These are phyloP conservation scores for Penicillium lividum DNA, from an alignment of 495 filamentous ascomycete species.

Conservation along the genomic window DNA sequence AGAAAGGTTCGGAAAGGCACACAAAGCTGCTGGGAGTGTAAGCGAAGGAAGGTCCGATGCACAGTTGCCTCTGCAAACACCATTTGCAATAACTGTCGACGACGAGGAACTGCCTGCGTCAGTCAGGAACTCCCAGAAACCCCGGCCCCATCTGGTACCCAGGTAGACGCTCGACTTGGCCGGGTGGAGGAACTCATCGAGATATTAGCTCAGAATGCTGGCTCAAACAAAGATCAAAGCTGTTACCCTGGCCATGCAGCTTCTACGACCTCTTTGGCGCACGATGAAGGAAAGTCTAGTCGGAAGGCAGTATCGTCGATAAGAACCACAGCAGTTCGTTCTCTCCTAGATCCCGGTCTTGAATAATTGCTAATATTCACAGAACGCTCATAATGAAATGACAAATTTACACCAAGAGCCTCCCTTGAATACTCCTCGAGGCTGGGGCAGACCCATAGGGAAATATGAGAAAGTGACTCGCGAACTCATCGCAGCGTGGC, in stretches of 20 bases:
- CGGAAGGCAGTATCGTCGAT: neutral
- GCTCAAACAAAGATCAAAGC: too few relatives aligned
- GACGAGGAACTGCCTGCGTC: slow-evolving; percentile 38
- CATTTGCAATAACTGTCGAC: slow-evolving; percentile 43
- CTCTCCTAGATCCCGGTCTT: neutral
- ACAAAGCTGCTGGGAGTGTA: slow-evolving; percentile 53
- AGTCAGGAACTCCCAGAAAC: slow-evolving; percentile 40
- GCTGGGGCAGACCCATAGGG: neutral
- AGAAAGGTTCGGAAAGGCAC: slow-evolving; percentile 50
- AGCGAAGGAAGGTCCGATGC: slow-evolving; percentile 39
- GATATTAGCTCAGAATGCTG: slow-evolving; percentile 19
- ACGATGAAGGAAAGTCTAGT: neutral
- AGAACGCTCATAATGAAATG: neutral
- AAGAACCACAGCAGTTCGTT: neutral
- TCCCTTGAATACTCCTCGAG: neutral
- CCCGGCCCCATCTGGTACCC: slow-evolving; percentile 8
- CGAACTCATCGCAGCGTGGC: slow-evolving; percentile 40
- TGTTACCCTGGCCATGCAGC: neutral
- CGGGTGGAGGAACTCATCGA: slow-evolving; percentile 35
- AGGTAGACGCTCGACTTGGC: slow-evolving; percentile 25
- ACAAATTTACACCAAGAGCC: neutral
- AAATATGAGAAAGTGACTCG: slow-evolving; percentile 25
- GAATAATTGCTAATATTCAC: neutral
- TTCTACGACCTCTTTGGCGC: neutral
- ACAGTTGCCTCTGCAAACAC: slow-evolving; percentile 31